A percentile compares a stretch with the other conserved stretches of the same genome.
phyloP scores from a whole-genome alignment of 2,329 filamentous ascomycete genomes.

The Sporothrix brasiliensis region DNA sequence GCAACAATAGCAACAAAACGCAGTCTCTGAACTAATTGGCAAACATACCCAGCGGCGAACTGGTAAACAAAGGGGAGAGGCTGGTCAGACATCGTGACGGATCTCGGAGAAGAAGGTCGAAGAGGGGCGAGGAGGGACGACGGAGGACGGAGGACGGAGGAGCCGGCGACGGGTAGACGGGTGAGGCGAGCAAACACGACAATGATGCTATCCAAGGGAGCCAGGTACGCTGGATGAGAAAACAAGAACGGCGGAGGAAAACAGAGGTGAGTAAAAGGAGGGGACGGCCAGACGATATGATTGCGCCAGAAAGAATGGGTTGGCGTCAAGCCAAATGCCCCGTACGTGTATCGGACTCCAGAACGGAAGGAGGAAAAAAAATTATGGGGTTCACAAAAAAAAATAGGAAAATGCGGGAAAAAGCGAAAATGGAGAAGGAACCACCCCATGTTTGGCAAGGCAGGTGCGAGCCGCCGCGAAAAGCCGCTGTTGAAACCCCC shows the following conservation, averaged over 20 bases:
- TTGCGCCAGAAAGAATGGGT: slow-evolving; percentile 20
- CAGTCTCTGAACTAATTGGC: not conserved
- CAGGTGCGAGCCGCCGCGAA: not conserved
- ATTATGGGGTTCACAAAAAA: slow-evolving; percentile 23
- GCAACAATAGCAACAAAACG: not conserved
- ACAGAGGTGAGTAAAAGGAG: slow-evolving; percentile 2
- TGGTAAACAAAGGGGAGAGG: slow-evolving; percentile 92
- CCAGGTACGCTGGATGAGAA: not conserved
- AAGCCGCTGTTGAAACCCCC: not conserved
- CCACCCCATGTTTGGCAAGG: slow-evolving; percentile 13
- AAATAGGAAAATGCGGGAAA: slow-evolving; percentile 25
- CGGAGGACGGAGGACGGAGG: not conserved
- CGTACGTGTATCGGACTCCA: not conserved
- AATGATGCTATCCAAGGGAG: slow-evolving; percentile 7
- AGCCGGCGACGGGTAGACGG: not conserved
- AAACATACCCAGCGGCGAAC: slow-evolving; percentile 76
- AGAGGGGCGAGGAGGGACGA: not conserved
- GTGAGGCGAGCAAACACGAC: not conserved
- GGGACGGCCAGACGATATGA: slow-evolving; percentile 20
- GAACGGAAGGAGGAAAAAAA: slow-evolving; percentile 10
- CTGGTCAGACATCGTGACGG: slow-evolving; percentile 65
- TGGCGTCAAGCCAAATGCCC: slow-evolving; percentile 3
- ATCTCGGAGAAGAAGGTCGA: slow-evolving; percentile 9
- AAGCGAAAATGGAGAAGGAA: slow-evolving; percentile 9
- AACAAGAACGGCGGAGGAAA: slow-evolving; percentile 16